Percentiles rank a stretch among this genome's conserved stretches.
Conservation (phyloP, 1,284 basidiomycete genomes). For the Ganoderma leucocontextum region DNA sequence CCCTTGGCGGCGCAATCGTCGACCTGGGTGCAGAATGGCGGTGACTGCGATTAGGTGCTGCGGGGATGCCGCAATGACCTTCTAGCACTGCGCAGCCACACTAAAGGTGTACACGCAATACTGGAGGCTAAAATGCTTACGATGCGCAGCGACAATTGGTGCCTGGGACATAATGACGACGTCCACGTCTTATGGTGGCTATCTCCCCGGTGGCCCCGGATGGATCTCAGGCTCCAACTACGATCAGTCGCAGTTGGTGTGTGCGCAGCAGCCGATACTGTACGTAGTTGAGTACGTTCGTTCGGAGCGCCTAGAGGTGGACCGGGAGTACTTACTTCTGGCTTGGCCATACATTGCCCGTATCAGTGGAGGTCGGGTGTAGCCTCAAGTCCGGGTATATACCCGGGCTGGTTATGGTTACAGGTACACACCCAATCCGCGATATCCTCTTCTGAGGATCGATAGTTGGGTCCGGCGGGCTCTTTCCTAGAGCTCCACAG, state of each 20-base stretch:
- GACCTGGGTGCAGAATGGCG: not conserved
- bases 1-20: not conserved
- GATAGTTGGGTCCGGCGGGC: no score
- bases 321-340: not conserved
- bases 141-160: not conserved
- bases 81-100: constrained; percentile 3
- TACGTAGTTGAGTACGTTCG: not conserved
- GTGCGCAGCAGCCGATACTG: not conserved
- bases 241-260: not conserved
- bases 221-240: not conserved
- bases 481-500: no score
- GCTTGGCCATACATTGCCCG: not conserved
- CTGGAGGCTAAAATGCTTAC: not conserved
- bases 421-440: not conserved
- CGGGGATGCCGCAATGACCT: not conserved
- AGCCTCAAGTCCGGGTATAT: not conserved
- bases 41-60: not conserved
- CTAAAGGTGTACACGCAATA: not conserved
- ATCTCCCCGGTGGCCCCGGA: not conserved
- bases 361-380: not conserved
- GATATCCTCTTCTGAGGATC: no score
- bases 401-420: not conserved
- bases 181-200: not conserved
- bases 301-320: not conserved
- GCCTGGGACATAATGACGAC: not conserved